These are phyloP conservation scores for Nemania sp. DNA, from an alignment of 2,329 filamentous ascomycete species.

Conservation along the genomic window DNA sequence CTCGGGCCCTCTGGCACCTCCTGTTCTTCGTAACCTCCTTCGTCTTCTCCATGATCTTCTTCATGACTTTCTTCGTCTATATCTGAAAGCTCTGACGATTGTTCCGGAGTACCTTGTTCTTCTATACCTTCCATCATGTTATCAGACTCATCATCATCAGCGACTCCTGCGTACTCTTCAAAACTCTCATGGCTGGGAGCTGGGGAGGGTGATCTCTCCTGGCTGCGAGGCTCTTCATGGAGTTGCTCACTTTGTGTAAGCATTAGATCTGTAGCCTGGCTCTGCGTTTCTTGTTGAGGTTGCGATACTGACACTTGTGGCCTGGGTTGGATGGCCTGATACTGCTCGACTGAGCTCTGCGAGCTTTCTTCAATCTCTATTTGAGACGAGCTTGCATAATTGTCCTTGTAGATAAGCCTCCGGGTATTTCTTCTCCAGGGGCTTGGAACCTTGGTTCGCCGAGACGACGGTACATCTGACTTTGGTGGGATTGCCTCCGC, in stretches of 20 bases:
- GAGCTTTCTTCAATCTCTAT: conserved; percentile 39
- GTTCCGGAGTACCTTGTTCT: neutral
- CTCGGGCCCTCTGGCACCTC: conserved; percentile 4
- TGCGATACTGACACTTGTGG: conserved; percentile 21
- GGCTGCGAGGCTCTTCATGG: neutral
- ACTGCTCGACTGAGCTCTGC: conserved; percentile 32
- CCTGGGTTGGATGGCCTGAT: conserved; percentile 12
- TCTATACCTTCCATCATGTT: neutral
- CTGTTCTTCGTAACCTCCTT: conserved; percentile 4
- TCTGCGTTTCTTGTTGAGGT: conserved; percentile 23
- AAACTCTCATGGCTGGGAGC: conserved; percentile 6
- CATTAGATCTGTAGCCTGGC: neutral
- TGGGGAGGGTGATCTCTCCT: neutral
- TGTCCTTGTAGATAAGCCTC: conserved; percentile 39
- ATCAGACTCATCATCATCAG: conserved; percentile 15
- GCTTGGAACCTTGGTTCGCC: conserved; percentile 43
- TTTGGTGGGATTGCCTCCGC: conserved; percentile 12
- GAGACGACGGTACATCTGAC: conserved; percentile 27
- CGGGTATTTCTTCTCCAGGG: conserved; percentile 46
- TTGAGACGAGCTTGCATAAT: conserved; percentile 38
- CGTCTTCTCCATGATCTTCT: too few species aligned
- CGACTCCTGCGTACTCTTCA: conserved; percentile 12
- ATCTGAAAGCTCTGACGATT: conserved; percentile 9
- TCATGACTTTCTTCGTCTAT: too few species aligned
- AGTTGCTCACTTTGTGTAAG: neutral